phyloP scores from a whole-genome alignment of 1,284 basidiomycete species.

The Rhodotorula glutinis region DNA sequence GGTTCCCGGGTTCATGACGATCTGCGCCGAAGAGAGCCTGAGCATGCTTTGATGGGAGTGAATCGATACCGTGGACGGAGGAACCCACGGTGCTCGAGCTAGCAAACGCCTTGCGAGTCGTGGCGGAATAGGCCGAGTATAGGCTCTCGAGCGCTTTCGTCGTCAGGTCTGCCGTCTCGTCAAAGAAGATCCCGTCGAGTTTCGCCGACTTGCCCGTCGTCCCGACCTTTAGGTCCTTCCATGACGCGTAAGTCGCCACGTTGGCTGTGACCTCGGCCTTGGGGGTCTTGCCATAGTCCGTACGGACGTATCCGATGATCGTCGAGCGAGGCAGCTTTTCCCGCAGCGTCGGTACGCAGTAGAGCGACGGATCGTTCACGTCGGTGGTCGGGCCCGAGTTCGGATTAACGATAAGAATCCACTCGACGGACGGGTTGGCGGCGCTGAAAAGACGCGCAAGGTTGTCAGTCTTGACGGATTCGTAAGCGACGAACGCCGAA shows the following conservation, averaged over 20 bases:
- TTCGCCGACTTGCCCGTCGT: background rate
- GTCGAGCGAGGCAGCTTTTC: background rate
- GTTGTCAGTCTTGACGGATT: background rate
- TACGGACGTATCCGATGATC: conserved; percentile 25
- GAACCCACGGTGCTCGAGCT: background rate
- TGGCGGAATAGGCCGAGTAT: background rate
- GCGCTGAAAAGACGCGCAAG: background rate
- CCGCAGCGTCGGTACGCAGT: conserved; percentile 24
- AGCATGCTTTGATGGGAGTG: no score
- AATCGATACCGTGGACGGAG: no score
- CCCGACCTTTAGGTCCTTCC: conserved; percentile 2
- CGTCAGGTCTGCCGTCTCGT: conserved; percentile 3
- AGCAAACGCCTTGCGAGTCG: background rate
- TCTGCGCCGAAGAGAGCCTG: background rate
- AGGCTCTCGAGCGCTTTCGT: background rate
- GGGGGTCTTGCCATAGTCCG: background rate
- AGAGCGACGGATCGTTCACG: conserved; percentile 13
- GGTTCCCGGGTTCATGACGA: conserved; percentile 24
- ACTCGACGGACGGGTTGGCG: conserved; percentile 9
- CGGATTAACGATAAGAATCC: conserved; percentile 23
- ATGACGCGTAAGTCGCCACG: conserved; percentile 3
- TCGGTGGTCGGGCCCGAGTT: conserved; percentile 14
- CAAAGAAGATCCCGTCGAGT: conserved; percentile 30
- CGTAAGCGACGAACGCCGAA: background rate
- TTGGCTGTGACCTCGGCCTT: background rate